These are phyloP conservation scores for Yamadazyma epiphylla DNA, from an alignment of 1,139 yeast species.

Conservation along the genomic window DNA sequence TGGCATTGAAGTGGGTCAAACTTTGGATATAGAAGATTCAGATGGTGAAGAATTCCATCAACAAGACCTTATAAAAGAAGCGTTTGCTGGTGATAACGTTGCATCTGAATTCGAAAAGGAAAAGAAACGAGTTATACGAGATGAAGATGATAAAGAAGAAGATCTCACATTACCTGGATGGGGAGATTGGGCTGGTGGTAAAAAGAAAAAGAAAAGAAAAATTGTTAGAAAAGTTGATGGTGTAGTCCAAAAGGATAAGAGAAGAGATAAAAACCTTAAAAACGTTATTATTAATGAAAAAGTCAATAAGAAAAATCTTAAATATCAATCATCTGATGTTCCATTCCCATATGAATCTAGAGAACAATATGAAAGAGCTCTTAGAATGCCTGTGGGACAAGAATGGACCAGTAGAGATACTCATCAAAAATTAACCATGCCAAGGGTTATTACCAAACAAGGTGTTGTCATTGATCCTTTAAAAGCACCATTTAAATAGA, in stretches of 20 bases:
- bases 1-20: conserved; percentile 47
- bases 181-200: conserved; percentile 81
- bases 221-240: conserved; percentile 71
- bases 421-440: conserved; percentile 86
- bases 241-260: conserved; percentile 60
- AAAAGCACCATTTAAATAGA: conserved; percentile 64
- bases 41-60: conserved; percentile 60
- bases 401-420: conserved; percentile 92
- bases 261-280: conserved; percentile 72
- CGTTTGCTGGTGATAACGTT: conserved; percentile 97
- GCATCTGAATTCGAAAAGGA: conserved; percentile 74
- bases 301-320: conserved; percentile 76
- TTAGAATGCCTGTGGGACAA: conserved; percentile 95
- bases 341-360: conserved; percentile 92
- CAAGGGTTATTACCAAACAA: conserved; percentile 79
- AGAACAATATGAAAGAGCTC: conserved; percentile 91
- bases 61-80: conserved; percentile 78
- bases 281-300: conserved; percentile 89
- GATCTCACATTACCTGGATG: conserved; percentile 92
- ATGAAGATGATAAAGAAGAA: conserved; percentile 84
- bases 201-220: conserved; percentile 55
- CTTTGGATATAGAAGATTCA: conserved; percentile 33
- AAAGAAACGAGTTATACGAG: conserved; percentile 61
- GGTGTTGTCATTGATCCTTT: conserved; percentile 91
- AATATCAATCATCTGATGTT: conserved; percentile 80